phyloP scores from a whole-genome alignment of 305 asterid genomes.

The Fraxinus latifolia region DNA sequence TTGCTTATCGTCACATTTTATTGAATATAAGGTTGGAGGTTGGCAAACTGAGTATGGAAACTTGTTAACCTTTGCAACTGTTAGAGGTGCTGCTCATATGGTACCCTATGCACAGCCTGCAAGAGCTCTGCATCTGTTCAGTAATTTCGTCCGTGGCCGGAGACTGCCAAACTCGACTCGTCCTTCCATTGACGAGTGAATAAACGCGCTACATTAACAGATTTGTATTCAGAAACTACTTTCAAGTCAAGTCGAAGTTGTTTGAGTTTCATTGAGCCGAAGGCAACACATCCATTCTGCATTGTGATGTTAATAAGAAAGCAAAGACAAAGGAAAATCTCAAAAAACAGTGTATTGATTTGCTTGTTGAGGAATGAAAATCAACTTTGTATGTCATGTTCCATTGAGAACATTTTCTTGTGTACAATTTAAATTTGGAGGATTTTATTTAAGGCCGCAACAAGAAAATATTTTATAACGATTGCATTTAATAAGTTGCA shows the following conservation, averaged over 20 bases:
- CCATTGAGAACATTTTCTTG: background rate
- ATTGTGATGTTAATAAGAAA: slow-evolving; percentile 15
- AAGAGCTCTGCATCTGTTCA: slow-evolving; percentile 84
- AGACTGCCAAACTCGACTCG: slow-evolving; percentile 71
- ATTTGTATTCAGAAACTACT: slow-evolving; percentile 16
- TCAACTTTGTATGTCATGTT: background rate
- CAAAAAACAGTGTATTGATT: slow-evolving; percentile 11
- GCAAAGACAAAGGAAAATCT: slow-evolving; percentile 11
- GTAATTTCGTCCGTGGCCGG: slow-evolving; percentile 55
- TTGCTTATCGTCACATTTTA: background rate
- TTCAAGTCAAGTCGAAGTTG: slow-evolving; percentile 1
- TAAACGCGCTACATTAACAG: slow-evolving; percentile 20
- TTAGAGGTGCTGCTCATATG: slow-evolving; percentile 93
- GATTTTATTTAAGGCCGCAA: background rate
- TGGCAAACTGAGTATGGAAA: slow-evolving; percentile 84
- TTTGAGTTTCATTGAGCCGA: slow-evolving; percentile 27
- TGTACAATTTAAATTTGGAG: background rate
- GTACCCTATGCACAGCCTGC: slow-evolving; percentile 88
- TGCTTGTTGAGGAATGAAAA: slow-evolving; percentile 18
- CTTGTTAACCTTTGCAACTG: slow-evolving; percentile 71
- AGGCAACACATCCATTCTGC: slow-evolving; percentile 26
- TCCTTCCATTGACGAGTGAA: slow-evolving; percentile 43
- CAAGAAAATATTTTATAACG: background rate
- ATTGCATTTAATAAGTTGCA: background rate
- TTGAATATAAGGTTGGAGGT: slow-evolving; percentile 68